Base-by-base conservation (phyloP, 1,284 basidiomycete genomes). In the Fistulina hepatica region DNA sequence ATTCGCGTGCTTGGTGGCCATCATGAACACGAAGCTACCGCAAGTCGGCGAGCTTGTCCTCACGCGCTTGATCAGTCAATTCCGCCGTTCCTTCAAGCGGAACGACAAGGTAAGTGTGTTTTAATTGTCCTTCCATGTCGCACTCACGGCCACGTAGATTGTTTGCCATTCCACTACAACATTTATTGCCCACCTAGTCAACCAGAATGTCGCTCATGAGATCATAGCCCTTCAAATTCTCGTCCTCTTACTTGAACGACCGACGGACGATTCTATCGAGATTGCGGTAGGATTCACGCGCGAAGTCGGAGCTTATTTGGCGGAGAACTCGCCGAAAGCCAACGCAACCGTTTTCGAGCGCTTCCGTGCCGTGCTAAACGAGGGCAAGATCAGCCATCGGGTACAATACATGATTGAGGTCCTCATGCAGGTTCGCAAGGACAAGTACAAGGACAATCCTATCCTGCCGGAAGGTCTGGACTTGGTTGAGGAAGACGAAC, bases 391-490 rank as follows among this genome's bases (percentile, higher is more conserved):
- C 59, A 90, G 85, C 54, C 93, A 97, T 54, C 79, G 95, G 48
- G 91, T 97, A 19, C 94, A 98, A 56, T 99, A 97, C 64, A 97
- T 97, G 95, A 92, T 99, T 52, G 95, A 98, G 61, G 94, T 98
- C 4, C 69, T 95, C 37, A 95, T 97, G 84, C 92, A 95, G 59
- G 89, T 97, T 8, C 73, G 94, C 47, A 94, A 95, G 64, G 95
- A 99, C 67, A 91, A 88, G 59, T 98, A 90, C 71, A 97, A 97
- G 68, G 94, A 98, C 58, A 97, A 99, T 57, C 93, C 92, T 15
- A 77, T 88, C 45, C 63, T 98, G 32, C 81, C 89, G 1, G 92
- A 97, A 53, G 91, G 91, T 0, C 59, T 99, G 52, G 95, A 99
- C 55, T 62, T 99, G 21, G 95, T 99, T 0, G 91, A 97, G 52